Percentiles rank a stretch among this genome's conserved stretches.
These are phyloP conservation scores for Sporothrix variecibatus DNA, from an alignment of 2,329 filamentous ascomycete genomes.

Conservation along the genomic window DNA sequence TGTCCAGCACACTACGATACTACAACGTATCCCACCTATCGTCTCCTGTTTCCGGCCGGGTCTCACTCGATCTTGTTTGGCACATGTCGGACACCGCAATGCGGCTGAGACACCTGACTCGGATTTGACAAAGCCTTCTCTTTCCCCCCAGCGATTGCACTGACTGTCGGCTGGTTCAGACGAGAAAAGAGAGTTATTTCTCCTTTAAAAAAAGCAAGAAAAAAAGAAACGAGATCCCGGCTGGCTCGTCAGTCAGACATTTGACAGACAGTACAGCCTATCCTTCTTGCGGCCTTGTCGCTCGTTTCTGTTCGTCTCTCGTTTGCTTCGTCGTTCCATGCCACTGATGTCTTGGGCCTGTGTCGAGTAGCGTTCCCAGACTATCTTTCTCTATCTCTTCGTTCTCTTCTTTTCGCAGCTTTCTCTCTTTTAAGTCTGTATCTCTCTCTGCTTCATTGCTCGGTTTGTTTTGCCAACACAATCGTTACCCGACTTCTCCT, in stretches of 20 bases:
- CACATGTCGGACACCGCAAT: slow-evolving; percentile 23
- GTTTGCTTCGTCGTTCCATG: slow-evolving; percentile 4
- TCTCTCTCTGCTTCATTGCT: background rate
- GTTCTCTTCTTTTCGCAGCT: background rate
- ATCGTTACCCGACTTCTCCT: background rate
- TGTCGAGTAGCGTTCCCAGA: slow-evolving; percentile 9
- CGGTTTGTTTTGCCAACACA: background rate
- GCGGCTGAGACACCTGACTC: slow-evolving; percentile 28
- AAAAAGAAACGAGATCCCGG: background rate
- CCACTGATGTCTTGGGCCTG: slow-evolving; percentile 12
- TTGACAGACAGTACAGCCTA: background rate
- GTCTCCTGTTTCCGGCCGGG: slow-evolving; percentile 24
- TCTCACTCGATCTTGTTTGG: slow-evolving; percentile 21
- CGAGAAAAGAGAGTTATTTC: background rate
- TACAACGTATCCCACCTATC: background rate
- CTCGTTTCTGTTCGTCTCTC: background rate
- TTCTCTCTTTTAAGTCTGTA: background rate
- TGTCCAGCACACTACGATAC: background rate
- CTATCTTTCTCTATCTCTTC: background rate
- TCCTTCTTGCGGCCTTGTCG: slow-evolving; percentile 10
- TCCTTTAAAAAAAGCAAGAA: background rate
- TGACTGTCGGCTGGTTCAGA: slow-evolving; percentile 12
- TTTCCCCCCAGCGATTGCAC: background rate
- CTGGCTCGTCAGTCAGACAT: background rate
- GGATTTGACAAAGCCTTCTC: slow-evolving; percentile 23